A percentile compares a stretch with the other conserved stretches of the same genome.
Evolutionary conservation across 768 basidiomycete genomes (phyloP).

Genomic region (Mycena galericulata): DNA sequence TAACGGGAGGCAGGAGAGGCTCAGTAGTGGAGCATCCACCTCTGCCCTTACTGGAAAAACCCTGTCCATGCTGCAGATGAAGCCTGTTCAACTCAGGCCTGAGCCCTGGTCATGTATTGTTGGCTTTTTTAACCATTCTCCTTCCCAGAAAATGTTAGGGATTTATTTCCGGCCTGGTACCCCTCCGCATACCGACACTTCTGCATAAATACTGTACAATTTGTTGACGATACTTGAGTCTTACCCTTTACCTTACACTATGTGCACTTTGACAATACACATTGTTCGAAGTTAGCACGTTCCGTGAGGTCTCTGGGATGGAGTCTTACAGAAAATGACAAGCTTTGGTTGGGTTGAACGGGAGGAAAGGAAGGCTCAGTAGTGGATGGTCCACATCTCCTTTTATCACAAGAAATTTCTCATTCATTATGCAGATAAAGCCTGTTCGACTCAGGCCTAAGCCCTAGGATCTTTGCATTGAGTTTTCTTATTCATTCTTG

Average conservation of each 20-base stretch:
- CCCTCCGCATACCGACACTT: not conserved
- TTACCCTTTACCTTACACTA: too few relatives aligned
- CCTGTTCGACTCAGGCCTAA: constrained; percentile 11
- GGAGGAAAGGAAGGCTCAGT: not conserved
- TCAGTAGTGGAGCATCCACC: constrained; percentile 1
- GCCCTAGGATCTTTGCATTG: not conserved
- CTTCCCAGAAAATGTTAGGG: too few relatives aligned
- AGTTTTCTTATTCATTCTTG: not conserved
- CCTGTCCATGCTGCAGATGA: not conserved
- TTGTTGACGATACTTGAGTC: too few relatives aligned
- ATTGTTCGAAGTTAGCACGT: too few relatives aligned
- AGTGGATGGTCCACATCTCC: not conserved
- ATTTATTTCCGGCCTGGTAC: too few relatives aligned
- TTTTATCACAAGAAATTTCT: not conserved
- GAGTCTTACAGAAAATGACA: too few relatives aligned
- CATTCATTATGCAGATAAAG: not conserved
- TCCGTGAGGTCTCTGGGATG: too few relatives aligned
- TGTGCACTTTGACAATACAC: too few relatives aligned
- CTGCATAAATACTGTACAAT: too few relatives aligned
- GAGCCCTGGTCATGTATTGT: not conserved
- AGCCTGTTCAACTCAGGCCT: constrained; percentile 4
- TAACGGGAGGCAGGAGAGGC: too few relatives aligned
- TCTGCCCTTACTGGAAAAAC: not conserved
- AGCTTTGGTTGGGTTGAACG: too few relatives aligned
- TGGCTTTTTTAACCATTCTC: not conserved